Evolutionary conservation across 106 monocot species (phyloP), one percentile per base, ranked within the genome.

Genomic region (Agapanthus africanus): DNA sequence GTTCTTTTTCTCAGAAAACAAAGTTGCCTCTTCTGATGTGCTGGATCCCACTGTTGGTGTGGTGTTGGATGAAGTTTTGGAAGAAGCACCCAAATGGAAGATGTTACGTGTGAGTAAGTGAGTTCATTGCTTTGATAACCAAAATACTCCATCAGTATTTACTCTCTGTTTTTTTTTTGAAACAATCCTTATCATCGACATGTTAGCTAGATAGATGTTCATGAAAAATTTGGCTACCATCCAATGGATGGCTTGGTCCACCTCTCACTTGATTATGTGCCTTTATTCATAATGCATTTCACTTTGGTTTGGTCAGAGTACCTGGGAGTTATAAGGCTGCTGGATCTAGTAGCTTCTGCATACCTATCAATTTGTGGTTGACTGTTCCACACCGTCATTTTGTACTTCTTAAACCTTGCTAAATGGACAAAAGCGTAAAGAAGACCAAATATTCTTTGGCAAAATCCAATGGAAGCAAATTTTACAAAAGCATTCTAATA

Each of bases 21-120:
- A 44, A 65, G 59, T 54, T 71, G 60, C 85, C 70, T 25, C 37
- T 73, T 68, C 66, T 25, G 65, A 41, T 21, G 42, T 40, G 26
- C 18, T 22, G 40, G 67, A 66, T 21, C 32, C 66, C 30, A 62
- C 68, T 47, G 21, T 19, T 68, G 81, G 80, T 63, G 67, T 82
- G 73, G 69, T 83, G 11, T 72, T 97, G 75, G 89, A 87, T 52
- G 97, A 97, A 81, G 77, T 97, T 28, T 73, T 97, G 74, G 97
- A 97, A 70, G 80, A 87, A 84, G 80, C 92, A 74, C 97, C 97
- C 33, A 97, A 97, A 49, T 97, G 97, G 92, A 97, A 87, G 80
- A 78, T 92, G 71, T 97, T 97, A 69, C 89, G 92, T 87, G 97
- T 97, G 86, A 91, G 95, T 97, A 77, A 91, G 77, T 83, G 79